Evolutionary conservation across 768 basidiomycete genomes (phyloP), one percentile per base, ranked within the genome.

Genomic region (Suillus occidentalis): DNA sequence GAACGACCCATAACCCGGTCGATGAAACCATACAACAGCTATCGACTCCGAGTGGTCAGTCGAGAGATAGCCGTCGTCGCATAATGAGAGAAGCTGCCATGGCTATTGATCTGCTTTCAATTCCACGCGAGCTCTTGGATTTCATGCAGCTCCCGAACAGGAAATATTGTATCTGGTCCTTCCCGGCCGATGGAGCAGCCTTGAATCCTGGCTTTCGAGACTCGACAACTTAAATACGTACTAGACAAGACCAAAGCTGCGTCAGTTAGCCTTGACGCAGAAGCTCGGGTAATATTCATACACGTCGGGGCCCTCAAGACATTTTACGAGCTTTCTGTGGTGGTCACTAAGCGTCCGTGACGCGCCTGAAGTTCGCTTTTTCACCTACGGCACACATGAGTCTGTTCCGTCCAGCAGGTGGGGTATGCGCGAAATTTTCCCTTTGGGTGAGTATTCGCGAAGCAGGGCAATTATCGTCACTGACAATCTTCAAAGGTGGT

Each of bases 401-500:
- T 80, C 72, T 20, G 75, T 89, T 16, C 73, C 80, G n/a, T 81
- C 80, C 20, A 72, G 79, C 7, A 75, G 80, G 39, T 90, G 88
- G 89, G 84, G 83, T n/a, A 69, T 91, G 9, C 80, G 82, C 39
- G 88, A 89, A 66, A 83, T 93, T 13, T 92, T 85, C 70, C 88
- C 89, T 45, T 73, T 85, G 63, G 91, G 91, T 91, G 70, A 59
- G 83, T 73, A 56, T 9, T 16, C 42, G 22, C 18, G 42, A 43
- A 42, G 18, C 28, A 20, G 10, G 18, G 18, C 9, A 18, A 13
- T 62, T 5, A 14, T 25, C 16, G 34, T 62, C 25, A 22, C 42
- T 67, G 36, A 68, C 37, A 39, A 37, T 65, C 28, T 16, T 12
- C 34, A 20, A 64, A 93, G 92, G 92, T 57, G 92, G 92, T 4